Evolutionary conservation across 345 rosid species (phyloP).

Genomic region (Gossypium mustelinum): DNA sequence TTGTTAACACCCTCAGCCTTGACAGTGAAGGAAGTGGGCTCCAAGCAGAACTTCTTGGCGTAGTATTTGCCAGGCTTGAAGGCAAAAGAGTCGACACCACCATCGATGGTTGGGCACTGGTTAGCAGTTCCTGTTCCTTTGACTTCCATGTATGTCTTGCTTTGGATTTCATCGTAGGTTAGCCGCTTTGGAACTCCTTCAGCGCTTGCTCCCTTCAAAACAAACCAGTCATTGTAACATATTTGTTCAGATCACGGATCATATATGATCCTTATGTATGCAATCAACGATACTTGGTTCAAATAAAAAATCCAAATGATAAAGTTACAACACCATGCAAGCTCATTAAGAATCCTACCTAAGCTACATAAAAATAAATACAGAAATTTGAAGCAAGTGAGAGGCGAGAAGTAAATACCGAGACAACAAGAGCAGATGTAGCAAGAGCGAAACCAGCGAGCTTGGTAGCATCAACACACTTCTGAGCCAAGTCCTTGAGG

Average conservation of each 20-base stretch:
- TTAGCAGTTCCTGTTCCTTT: slow-evolving; percentile 69
- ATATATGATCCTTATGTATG: no score
- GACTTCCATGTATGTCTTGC: no score
- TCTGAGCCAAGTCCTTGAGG: slow-evolving; percentile 61
- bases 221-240: neutral
- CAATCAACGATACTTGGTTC: no score
- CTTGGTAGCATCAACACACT: slow-evolving; percentile 68
- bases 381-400: no score
- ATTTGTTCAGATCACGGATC: no score
- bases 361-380: no score
- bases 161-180: slow-evolving; percentile 36
- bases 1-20: slow-evolving; percentile 79
- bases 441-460: slow-evolving; percentile 86
- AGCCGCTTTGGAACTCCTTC: slow-evolving; percentile 88
- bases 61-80: slow-evolving; percentile 81
- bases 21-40: slow-evolving; percentile 98
- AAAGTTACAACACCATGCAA: no score
- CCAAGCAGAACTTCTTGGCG: slow-evolving; percentile 82
- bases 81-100: slow-evolving; percentile 66
- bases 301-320: no score
- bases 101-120: slow-evolving; percentile 83
- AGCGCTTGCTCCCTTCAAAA: slow-evolving; percentile 72
- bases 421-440: slow-evolving; percentile 75
- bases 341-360: no score
- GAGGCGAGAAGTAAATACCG: slow-evolving; percentile 36